Conservation (phyloP, 306 rosid species). For the Albizia julibrissin region DNA sequence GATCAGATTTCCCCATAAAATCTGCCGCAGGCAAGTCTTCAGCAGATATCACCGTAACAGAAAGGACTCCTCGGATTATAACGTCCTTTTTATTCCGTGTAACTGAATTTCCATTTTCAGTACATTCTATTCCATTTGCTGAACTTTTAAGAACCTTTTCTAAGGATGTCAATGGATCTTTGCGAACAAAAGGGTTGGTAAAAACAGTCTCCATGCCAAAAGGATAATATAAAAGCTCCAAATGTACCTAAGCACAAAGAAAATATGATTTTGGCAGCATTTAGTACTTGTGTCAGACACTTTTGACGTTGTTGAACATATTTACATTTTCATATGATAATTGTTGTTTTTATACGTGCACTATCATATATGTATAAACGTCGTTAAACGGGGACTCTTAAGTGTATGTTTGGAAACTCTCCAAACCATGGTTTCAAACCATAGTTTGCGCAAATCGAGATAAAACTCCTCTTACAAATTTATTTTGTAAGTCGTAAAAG, state of each 20-base stretch:
- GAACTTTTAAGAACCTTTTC: slow-evolving; percentile 78
- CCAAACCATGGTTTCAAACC: too few species aligned
- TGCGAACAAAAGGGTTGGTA: slow-evolving; percentile 74
- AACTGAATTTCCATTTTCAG: slow-evolving; percentile 60
- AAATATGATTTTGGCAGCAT: slow-evolving; percentile 1
- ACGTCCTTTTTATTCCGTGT: slow-evolving; percentile 74
- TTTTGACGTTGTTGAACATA: background rate
- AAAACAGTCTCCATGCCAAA: slow-evolving; percentile 72
- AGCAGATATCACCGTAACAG: slow-evolving; percentile 85
- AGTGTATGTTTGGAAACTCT: too few species aligned
- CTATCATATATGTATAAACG: background rate
- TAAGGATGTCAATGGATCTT: slow-evolving; percentile 74
- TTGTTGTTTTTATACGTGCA: background rate
- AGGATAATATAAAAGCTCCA: slow-evolving; percentile 92
- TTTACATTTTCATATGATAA: background rate
- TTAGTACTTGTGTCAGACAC: background rate
- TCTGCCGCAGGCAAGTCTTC: slow-evolving; percentile 91
- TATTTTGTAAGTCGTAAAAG: too few species aligned
- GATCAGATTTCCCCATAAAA: slow-evolving; percentile 92
- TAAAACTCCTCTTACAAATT: too few species aligned
- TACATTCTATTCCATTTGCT: slow-evolving; percentile 61
- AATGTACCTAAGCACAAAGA: slow-evolving; percentile 66
- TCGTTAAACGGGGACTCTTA: background rate
- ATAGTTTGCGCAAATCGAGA: too few species aligned
- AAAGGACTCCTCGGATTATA: slow-evolving; percentile 89